Base-by-base conservation (phyloP, 345 rosid species). In the Citrus glauca region DNA sequence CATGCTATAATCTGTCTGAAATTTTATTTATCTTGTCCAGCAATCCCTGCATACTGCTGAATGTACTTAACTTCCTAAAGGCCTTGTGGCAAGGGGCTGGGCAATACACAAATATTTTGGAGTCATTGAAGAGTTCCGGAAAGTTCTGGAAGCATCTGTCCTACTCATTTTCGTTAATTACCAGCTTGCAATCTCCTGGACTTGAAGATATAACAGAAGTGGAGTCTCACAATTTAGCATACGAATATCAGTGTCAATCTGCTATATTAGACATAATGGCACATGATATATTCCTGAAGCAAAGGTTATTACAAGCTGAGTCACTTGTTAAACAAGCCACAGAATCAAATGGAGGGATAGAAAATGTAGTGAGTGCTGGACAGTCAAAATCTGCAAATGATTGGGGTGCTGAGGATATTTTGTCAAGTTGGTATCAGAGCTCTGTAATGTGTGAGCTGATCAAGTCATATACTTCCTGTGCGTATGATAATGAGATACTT, bases 11-110 rank as follows among this genome's bases (percentile, higher is more conserved):
- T 57, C 78, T 55, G 53, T 74, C 59, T 74, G 10, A 35, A 66
- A 33, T 66, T 65, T 62, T 56, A 27, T 60, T 69, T 72, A 76
- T 83, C 81, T 86, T 83, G 80, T 86, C 68, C 95, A 96, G 99
- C 81, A 85, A 89, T 78, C 87, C 97, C 9, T 66, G 81, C 57
- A 57, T 85, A 67, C 83, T 92, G 82, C 87, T 92, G 78, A 73
- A 80, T 82, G 76, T 89, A 66, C 88, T 94, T 74, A 83, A 87
- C 81, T 87, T 96, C 85, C 86, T 96, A 56, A 96, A 91, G 90
- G 85, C 95, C 64, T 83, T 91, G 84, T 96, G 99, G 98, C 94
- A 92, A 85, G 97, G 95, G 78, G 98, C 95, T 83, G 91, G 82
- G 74, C 94, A 86, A 25, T 94, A 90, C 78, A 80, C 78, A 2